These are phyloP conservation scores for Cardamine occulta DNA, from an alignment of 345 rosid genomes.

Conservation along the genomic window DNA sequence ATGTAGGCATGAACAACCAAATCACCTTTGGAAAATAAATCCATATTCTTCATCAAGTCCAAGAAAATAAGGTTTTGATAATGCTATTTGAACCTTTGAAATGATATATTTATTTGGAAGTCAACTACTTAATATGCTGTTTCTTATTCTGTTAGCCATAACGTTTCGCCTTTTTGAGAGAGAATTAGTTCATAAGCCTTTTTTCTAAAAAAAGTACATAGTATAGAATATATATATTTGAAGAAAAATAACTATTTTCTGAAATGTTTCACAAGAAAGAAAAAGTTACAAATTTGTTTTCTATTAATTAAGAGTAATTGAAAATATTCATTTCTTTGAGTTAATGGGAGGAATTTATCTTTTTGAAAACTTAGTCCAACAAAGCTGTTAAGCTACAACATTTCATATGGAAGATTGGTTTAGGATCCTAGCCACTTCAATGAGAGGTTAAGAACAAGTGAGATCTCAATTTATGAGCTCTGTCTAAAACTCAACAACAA, in stretches of 20 bases:
- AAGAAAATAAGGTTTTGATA: too few species aligned
- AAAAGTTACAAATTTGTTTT: background rate
- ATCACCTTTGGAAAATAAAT: background rate
- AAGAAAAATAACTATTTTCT: background rate
- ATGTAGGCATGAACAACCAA: background rate
- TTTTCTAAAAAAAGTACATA: too few species aligned
- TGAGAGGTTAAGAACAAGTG: constrained; percentile 4
- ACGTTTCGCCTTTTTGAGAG: background rate
- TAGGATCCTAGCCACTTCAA: background rate
- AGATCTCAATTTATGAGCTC: background rate
- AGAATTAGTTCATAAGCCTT: background rate
- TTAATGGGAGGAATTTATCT: background rate
- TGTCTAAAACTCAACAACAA: background rate
- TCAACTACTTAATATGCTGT: background rate
- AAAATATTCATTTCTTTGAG: background rate
- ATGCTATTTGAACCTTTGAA: background rate
- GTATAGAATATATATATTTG: background rate
- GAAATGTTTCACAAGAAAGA: background rate
- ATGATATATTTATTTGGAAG: background rate
- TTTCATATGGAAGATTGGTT: constrained; percentile 1
- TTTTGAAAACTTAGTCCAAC: background rate
- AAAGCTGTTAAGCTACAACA: background rate
- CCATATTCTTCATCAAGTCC: too few species aligned
- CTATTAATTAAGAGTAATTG: background rate
- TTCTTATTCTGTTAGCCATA: background rate